These are phyloP conservation scores for Poa annua DNA, from an alignment of 176 grass and related monocot species.

Conservation along the genomic window DNA sequence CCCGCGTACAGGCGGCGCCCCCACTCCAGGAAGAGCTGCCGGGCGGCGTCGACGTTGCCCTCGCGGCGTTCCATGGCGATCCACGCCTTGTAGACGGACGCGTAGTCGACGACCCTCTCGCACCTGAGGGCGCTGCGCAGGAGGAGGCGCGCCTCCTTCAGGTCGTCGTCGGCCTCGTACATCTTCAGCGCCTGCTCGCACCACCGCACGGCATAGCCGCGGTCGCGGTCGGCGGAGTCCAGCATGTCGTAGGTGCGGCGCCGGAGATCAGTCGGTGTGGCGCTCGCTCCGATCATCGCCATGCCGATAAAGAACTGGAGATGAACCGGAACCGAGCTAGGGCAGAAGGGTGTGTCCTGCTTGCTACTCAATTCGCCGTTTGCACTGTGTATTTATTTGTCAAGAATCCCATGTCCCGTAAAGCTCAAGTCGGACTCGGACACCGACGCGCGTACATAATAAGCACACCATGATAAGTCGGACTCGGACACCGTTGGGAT, in stretches of 20 bases:
- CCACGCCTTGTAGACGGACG: constrained; percentile 9
- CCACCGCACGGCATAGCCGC: constrained; percentile 4
- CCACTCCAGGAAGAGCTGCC: not conserved
- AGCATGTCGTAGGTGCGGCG: not conserved
- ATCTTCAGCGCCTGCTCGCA: not conserved
- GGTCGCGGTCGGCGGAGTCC: not conserved
- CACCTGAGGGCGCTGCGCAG: not conserved
- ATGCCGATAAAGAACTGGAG: too few relatives aligned
- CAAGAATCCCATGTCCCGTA: too few relatives aligned
- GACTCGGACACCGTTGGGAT: too few relatives aligned
- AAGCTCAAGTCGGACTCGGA: too few relatives aligned
- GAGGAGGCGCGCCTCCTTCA: not conserved
- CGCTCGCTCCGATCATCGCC: not conserved
- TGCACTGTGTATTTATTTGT: too few relatives aligned
- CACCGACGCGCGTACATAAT: too few relatives aligned
- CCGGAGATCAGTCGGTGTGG: not conserved
- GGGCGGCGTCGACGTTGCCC: not conserved
- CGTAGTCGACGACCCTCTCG: not conserved
- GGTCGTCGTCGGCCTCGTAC: not conserved
- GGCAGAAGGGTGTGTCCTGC: too few relatives aligned
- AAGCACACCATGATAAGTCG: too few relatives aligned
- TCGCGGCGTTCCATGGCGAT: constrained; percentile 18
- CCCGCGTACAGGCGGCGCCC: not conserved
- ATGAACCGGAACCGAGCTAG: too few relatives aligned
- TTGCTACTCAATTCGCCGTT: too few relatives aligned